Evolutionary conservation across 768 basidiomycete species (phyloP).

Genomic region (Mrakia hoshinonis): DNA sequence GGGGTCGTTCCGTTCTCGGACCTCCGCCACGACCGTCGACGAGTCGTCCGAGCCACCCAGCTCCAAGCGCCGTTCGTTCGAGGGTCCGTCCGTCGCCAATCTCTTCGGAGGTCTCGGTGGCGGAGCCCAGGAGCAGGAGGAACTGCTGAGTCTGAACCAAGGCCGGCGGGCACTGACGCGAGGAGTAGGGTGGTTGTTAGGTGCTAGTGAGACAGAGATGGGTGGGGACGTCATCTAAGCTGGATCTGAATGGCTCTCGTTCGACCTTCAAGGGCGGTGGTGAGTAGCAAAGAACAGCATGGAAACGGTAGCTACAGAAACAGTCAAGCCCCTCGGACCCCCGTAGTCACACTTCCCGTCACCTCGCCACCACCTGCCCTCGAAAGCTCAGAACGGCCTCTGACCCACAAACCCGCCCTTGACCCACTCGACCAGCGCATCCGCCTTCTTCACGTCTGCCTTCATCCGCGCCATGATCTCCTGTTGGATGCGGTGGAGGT

Average conservation of each 20-base stretch:
- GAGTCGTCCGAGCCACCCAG: background rate
- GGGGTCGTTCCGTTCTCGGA: conserved; percentile 37
- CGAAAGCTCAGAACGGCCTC: no score
- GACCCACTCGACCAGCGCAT: no score
- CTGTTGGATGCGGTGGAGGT: no score
- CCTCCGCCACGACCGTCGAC: background rate
- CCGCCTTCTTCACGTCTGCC: no score
- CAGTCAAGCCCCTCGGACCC: no score
- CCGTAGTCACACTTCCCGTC: no score
- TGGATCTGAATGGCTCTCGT: background rate
- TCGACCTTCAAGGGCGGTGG: no score
- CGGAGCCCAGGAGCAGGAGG: conserved; percentile 30
- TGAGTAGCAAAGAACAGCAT: no score
- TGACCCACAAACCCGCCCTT: no score
- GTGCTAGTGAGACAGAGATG: conserved; percentile 53
- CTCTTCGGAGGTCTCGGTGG: conserved; percentile 36
- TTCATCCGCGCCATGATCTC: no score
- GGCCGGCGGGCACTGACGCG: conserved; percentile 71
- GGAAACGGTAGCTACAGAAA: no score
- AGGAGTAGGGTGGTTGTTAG: conserved; percentile 93
- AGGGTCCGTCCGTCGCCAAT: conserved; percentile 18
- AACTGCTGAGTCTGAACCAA: conserved; percentile 49
- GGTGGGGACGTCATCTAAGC: conserved; percentile 22
- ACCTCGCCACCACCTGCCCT: no score
- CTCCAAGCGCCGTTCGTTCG: conserved; percentile 16